Conservation (phyloP, 1,284 basidiomycete genomes). For the Irpex lacteus region DNA sequence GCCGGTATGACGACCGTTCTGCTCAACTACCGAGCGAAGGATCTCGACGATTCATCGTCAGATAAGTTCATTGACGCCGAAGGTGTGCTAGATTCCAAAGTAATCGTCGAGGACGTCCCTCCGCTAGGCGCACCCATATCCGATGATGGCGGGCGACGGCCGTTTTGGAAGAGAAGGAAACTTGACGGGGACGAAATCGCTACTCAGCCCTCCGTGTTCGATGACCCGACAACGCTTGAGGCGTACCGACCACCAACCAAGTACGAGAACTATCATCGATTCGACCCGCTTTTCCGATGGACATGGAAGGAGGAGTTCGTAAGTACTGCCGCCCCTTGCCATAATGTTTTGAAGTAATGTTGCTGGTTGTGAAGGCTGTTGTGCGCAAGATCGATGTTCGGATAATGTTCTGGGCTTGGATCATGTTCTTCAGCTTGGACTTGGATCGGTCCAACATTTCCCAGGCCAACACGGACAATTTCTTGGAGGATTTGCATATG, state of each 20-base stretch:
- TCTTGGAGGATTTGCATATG: conserved; percentile 60
- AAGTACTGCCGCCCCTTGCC: conserved; percentile 12
- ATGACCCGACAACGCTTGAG: conserved; percentile 47
- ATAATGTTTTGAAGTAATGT: neutral
- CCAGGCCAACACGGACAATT: conserved; percentile 66
- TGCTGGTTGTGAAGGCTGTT: conserved; percentile 33
- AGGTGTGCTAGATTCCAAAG: conserved; percentile 14
- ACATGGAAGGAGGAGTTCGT: conserved; percentile 65
- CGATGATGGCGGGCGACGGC: conserved; percentile 14
- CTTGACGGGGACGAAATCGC: conserved; percentile 29
- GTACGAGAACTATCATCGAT: conserved; percentile 65
- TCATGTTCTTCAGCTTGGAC: conserved; percentile 60
- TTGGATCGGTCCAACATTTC: conserved; percentile 56
- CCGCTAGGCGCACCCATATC: conserved; percentile 23
- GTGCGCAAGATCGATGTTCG: conserved; percentile 60
- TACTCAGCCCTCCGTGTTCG: conserved; percentile 36
- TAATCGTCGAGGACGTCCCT: conserved; percentile 16
- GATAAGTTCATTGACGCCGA: neutral
- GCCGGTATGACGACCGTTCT: conserved; percentile 24
- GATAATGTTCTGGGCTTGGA: conserved; percentile 62
- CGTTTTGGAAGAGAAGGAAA: conserved; percentile 26
- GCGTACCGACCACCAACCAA: conserved; percentile 54
- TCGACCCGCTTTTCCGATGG: conserved; percentile 68
- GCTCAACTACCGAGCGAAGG: conserved; percentile 5
- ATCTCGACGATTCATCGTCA: conserved; percentile 4